Conservation (phyloP, 1,284 basidiomycete genomes). For the Puccinia hordei region DNA sequence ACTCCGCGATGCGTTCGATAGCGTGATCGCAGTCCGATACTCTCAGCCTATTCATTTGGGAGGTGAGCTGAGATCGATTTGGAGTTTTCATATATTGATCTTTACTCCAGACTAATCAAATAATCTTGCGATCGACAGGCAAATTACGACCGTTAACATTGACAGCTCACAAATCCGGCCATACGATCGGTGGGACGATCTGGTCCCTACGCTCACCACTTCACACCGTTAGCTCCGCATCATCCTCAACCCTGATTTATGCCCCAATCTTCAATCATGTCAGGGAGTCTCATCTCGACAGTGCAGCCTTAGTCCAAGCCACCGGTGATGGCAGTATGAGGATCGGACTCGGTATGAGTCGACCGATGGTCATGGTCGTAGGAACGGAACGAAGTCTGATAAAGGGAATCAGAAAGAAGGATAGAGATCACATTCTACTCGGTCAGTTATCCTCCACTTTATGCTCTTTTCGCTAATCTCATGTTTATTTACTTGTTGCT, state of each 20-base stretch:
- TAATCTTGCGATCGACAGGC: constrained; percentile 63
- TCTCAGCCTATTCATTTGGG: constrained; percentile 93
- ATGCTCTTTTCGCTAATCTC: not conserved
- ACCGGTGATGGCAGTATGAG: constrained; percentile 72
- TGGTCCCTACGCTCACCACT: constrained; percentile 94
- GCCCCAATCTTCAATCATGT: constrained; percentile 97
- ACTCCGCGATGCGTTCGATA: constrained; percentile 92
- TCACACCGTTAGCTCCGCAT: constrained; percentile 58
- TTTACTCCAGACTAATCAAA: constrained; percentile 20
- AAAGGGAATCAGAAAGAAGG: constrained; percentile 82
- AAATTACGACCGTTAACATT: constrained; percentile 89
- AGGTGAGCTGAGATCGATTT: constrained; percentile 64
- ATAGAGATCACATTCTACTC: constrained; percentile 83
- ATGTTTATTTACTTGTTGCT: constrained; percentile 27
- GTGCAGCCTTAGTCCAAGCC: constrained; percentile 75
- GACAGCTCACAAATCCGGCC: constrained; percentile 93
- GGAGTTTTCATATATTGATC: constrained; percentile 22
- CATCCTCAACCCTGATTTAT: constrained; percentile 91
- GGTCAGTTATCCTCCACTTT: constrained; percentile 63
- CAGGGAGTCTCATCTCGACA: constrained; percentile 91
- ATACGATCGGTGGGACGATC: constrained; percentile 92
- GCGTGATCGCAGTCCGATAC: constrained; percentile 82
- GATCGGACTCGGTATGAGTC: constrained; percentile 71
- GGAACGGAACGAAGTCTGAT: constrained; percentile 82
- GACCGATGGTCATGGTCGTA: constrained; percentile 90